phyloP scores from a whole-genome alignment of 768 basidiomycete genomes.

The Tulasnella sp. region DNA sequence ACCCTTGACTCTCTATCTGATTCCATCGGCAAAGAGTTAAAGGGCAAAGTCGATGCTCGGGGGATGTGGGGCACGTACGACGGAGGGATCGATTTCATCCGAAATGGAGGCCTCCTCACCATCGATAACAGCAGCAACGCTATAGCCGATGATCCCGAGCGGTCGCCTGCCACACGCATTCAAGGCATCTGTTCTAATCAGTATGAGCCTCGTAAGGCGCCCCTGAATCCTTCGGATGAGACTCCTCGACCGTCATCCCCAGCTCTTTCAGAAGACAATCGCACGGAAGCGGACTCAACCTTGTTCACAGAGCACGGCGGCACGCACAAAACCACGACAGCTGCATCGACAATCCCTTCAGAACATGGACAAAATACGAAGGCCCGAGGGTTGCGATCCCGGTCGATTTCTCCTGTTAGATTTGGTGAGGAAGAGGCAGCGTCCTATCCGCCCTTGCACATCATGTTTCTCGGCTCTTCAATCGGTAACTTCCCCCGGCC shows the following conservation, averaged over 20 bases:
- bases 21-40: conserved; percentile 39
- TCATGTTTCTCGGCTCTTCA: conserved; percentile 86
- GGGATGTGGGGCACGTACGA: conserved; percentile 91
- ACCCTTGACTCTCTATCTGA: conserved; percentile 60
- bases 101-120: conserved; percentile 49
- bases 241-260: conserved; percentile 1
- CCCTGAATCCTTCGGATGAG: too few species aligned
- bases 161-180: background rate
- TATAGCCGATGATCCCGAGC: background rate
- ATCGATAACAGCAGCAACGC: conserved; percentile 13
- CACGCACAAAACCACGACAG: background rate
- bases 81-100: conserved; percentile 70
- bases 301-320: background rate
- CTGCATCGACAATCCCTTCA: conserved; percentile 5
- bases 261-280: background rate
- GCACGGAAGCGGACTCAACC: background rate
- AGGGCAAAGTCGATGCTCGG: conserved; percentile 63
- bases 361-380: background rate
- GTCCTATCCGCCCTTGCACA: conserved; percentile 44
- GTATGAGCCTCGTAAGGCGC: background rate
- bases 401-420: background rate
- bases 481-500: conserved; percentile 78
- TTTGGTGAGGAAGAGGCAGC: background rate
- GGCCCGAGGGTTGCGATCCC: background rate
- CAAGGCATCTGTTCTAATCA: background rate